These are phyloP conservation scores for Trichoderma harzianum DNA, from an alignment of 2,329 filamentous ascomycete species.

Conservation along the genomic window DNA sequence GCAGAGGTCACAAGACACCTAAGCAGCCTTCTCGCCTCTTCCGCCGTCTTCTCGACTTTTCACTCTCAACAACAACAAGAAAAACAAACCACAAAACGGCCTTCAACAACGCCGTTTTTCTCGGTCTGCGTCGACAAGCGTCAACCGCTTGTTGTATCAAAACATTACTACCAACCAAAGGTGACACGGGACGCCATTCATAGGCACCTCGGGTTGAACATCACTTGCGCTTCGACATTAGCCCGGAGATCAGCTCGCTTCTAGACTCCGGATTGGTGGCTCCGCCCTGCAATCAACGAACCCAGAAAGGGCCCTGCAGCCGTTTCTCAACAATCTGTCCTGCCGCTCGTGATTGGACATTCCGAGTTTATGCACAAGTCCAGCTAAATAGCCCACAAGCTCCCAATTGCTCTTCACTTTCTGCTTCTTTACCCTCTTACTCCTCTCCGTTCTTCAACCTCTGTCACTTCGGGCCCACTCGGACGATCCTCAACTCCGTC, in stretches of 20 bases:
- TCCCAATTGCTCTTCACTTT: background rate
- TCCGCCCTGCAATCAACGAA: slow-evolving; percentile 11
- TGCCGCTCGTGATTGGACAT: slow-evolving; percentile 18
- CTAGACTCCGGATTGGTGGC: slow-evolving; percentile 14
- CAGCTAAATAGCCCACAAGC: slow-evolving; percentile 16
- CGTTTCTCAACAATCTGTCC: slow-evolving; percentile 20
- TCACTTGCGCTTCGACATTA: slow-evolving; percentile 8
- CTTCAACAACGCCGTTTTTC: slow-evolving; percentile 11
- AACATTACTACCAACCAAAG: background rate
- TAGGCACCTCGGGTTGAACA: background rate
- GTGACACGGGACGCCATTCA: background rate
- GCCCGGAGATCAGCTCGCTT: slow-evolving; percentile 6
- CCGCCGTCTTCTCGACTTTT: background rate
- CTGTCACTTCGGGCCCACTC: background rate
- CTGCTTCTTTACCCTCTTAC: background rate
- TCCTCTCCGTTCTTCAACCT: background rate
- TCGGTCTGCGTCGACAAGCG: background rate
- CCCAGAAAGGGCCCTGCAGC: slow-evolving; percentile 6
- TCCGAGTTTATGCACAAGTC: background rate
- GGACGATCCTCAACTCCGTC: slow-evolving; percentile 18
- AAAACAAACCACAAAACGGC: background rate
- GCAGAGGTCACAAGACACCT: slow-evolving; percentile 12
- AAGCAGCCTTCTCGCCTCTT: background rate
- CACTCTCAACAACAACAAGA: background rate
- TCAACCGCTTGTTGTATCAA: slow-evolving; percentile 11